Evolutionary conservation across 768 basidiomycete genomes (phyloP).

Genomic region (Scleroderma citrinum): DNA sequence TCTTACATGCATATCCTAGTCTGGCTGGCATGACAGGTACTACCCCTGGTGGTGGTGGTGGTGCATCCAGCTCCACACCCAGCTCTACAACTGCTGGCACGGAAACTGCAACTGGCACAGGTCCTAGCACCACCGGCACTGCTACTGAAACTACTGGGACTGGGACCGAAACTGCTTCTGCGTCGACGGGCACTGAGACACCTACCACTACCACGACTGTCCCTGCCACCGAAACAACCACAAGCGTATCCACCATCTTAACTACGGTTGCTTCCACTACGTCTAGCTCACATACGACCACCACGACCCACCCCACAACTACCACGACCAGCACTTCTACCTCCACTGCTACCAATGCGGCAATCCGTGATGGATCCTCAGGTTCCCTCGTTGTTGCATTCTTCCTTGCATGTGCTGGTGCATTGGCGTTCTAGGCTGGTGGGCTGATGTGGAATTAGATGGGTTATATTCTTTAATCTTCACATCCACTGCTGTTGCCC

Average conservation of each 20-base stretch:
- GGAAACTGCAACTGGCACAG: conserved; percentile 12
- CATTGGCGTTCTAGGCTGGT: conserved; percentile 13
- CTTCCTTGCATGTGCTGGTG: conserved; percentile 17
- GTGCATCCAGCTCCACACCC: conserved; percentile 12
- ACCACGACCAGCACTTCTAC: conserved; percentile 7
- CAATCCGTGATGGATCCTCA: conserved; percentile 15
- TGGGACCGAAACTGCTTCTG: conserved; percentile 2
- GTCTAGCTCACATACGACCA: no score
- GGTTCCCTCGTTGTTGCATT: conserved; percentile 16
- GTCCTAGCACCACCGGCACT: conserved; percentile 4
- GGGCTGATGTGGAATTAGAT: conserved; percentile 7
- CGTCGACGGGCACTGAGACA: conserved; percentile 1
- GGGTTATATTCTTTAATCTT: neutral
- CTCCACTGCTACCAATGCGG: no score
- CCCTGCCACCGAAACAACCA: neutral
- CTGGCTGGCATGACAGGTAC: conserved; percentile 57
- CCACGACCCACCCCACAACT: conserved; percentile 7
- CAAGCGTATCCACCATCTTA: no score
- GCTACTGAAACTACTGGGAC: conserved; percentile 1
- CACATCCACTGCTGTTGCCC: neutral
- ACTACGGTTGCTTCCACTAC: no score
- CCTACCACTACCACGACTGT: conserved; percentile 15
- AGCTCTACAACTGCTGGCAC: conserved; percentile 5
- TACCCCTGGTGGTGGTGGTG: conserved; percentile 9
- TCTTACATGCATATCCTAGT: conserved; percentile 28